Percentiles rank a stretch among this genome's conserved stretches.
These are phyloP conservation scores for Paracamarosporium sp. DNA, from an alignment of 2,329 filamentous ascomycete genomes.

Conservation along the genomic window DNA sequence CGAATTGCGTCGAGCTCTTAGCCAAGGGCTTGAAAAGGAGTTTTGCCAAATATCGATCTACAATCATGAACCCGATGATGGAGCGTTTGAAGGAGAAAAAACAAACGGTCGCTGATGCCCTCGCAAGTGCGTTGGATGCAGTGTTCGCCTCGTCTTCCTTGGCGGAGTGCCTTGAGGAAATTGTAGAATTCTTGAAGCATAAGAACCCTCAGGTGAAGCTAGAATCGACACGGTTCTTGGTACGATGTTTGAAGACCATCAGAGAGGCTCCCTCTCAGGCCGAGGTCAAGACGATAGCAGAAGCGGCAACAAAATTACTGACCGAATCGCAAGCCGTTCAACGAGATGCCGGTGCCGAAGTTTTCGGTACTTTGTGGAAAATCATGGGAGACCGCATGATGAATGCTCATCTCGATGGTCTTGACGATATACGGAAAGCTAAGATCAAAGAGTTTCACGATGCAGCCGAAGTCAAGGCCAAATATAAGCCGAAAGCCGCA, in stretches of 20 bases:
- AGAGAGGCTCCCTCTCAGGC: slow-evolving; percentile 82
- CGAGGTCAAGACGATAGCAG: slow-evolving; percentile 86
- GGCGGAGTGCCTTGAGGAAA: slow-evolving; percentile 90
- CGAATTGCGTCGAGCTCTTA: slow-evolving; percentile 88
- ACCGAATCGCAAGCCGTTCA: slow-evolving; percentile 87
- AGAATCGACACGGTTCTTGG: slow-evolving; percentile 91
- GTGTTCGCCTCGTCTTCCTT: slow-evolving; percentile 72
- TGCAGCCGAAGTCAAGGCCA: slow-evolving; percentile 81
- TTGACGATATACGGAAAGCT: slow-evolving; percentile 93
- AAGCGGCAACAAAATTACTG: slow-evolving; percentile 85
- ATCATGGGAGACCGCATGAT: slow-evolving; percentile 97
- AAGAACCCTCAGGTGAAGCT: slow-evolving; percentile 99
- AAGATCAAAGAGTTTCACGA: slow-evolving; percentile 96
- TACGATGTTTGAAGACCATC: slow-evolving; percentile 83
- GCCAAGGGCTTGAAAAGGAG: slow-evolving; percentile 81
- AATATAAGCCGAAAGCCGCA: slow-evolving; percentile 86
- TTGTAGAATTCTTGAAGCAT: slow-evolving; percentile 80
- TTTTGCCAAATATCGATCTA: slow-evolving; percentile 81
- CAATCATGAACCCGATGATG: slow-evolving; percentile 87
- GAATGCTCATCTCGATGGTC: slow-evolving; percentile 86
- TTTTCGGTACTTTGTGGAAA: slow-evolving; percentile 95
- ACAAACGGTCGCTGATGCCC: slow-evolving; percentile 81
- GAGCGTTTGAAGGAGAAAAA: slow-evolving; percentile 99
- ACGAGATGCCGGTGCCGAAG: slow-evolving; percentile 87
- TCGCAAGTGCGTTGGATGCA: slow-evolving; percentile 82